Base-by-base conservation (phyloP, 257 asterid genomes). In the Haberlea rhodopensis region DNA sequence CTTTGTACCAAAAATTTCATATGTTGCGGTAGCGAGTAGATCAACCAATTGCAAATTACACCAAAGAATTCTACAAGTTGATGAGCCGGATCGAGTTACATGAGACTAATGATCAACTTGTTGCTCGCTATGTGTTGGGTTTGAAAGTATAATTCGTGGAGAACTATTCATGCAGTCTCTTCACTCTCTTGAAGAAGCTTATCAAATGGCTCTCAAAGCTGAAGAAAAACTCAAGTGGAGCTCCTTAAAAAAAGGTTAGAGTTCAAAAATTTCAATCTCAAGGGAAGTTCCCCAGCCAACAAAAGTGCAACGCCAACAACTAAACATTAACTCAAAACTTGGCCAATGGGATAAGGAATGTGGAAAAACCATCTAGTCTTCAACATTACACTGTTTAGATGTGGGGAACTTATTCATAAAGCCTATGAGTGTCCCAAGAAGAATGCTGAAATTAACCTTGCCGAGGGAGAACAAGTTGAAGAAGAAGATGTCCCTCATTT, bases 401-500 rank as follows among this genome's bases (percentile, higher is more conserved):
- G 57, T 52, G 57, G 57, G 2, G 57, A 52, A n/a, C 57, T 18
- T 3, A 25, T n/a, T 52, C 57, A 52, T 25, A 52, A 46, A n/a
- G 57, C 57, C 7, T 52, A 52, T 19, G 57, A 52, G 57, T 52
- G 57, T 19, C 57, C 57, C 3, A 52, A 52, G 26, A 52, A 52
- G 24, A 52, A 52, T 16, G 57, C 2, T 52, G 57, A 52, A 52
- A n/a, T 52, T 1, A 23, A 52, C 26, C 26, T 52, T 52, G 24
- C 11, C 5, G 57, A 52, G 57, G 57, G 23, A 52, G 57, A 8
- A 5, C 25, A 52, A 52, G 24, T 5, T 4, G 57, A 19, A 3
- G 57, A 52, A n/a, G n/a, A n/a, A n/a, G n/a, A n/a, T n/a, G n/a
- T n/a, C n/a, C n/a, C n/a, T n/a, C n/a, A n/a, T n/a, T n/a, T n/a